Percentiles rank a stretch among this genome's conserved stretches.
phyloP scores from a whole-genome alignment of 345 rosid species.

The Brassica cretica region DNA sequence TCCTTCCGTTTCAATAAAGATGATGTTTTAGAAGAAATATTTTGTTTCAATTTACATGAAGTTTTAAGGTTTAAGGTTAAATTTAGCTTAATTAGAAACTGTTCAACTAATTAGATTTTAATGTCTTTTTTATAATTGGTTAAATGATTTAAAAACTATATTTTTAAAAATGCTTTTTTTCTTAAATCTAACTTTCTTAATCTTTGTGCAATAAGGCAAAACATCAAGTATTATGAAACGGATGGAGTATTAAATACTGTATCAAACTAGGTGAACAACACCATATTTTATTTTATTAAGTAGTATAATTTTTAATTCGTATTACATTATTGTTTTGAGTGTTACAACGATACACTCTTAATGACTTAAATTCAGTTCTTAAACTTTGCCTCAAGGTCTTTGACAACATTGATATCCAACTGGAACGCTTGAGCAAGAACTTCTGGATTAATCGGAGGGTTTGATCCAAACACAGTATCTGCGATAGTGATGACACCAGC shows the following conservation, averaged over 20 bases:
- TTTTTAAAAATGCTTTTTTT: too few relatives aligned
- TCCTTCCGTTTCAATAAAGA: too few relatives aligned
- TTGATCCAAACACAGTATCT: slow-evolving; percentile 37
- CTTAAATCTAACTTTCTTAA: too few relatives aligned
- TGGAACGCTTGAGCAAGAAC: slow-evolving; percentile 45
- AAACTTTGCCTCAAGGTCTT: slow-evolving; percentile 43
- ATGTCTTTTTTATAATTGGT: too few relatives aligned
- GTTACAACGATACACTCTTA: background rate
- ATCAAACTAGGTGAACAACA: background rate
- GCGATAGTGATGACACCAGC: slow-evolving; percentile 37
- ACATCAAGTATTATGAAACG: too few relatives aligned
- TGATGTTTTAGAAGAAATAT: too few relatives aligned
- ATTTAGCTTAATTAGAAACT: too few relatives aligned
- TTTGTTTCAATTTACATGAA: too few relatives aligned
- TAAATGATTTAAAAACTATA: too few relatives aligned
- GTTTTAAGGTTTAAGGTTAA: too few relatives aligned
- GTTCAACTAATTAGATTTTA: too few relatives aligned
- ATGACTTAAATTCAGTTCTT: slow-evolving; percentile 14
- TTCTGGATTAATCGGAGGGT: slow-evolving; percentile 41
- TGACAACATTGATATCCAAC: slow-evolving; percentile 38
- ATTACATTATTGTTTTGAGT: slow-evolving; percentile 1
- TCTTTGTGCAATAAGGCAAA: too few relatives aligned
- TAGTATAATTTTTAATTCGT: background rate
- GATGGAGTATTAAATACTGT: background rate
- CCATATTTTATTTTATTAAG: background rate